Percentiles rank a stretch among this genome's conserved stretches.
These are phyloP conservation scores for Luvunga scandens DNA, from an alignment of 345 rosid species.

Conservation along the genomic window DNA sequence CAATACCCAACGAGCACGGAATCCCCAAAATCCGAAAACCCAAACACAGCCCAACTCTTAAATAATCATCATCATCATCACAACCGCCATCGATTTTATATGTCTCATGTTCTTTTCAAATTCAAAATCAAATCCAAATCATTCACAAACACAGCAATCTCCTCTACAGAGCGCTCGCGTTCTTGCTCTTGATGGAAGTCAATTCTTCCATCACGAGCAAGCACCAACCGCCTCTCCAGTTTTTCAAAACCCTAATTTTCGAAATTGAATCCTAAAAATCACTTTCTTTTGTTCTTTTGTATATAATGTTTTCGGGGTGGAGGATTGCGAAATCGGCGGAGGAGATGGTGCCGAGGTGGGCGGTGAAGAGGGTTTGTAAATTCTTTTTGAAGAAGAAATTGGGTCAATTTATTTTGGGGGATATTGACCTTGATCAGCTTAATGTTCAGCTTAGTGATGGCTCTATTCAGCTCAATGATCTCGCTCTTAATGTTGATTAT, in stretches of 20 bases:
- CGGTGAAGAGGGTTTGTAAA: conserved; percentile 78
- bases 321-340: conserved; percentile 72
- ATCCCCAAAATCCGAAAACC: not conserved
- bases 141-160: not conserved
- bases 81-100: not conserved
- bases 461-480: conserved; percentile 70
- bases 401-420: conserved; percentile 78
- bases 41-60: not conserved
- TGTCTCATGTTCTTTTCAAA: not conserved
- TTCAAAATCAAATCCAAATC: not conserved
- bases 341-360: conserved; percentile 78
- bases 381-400: conserved; percentile 89
- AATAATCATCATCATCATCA: not conserved
- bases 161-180: not conserved
- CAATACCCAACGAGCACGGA: not conserved
- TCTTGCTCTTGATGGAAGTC: conserved; percentile 28
- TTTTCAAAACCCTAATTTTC: conserved; percentile 8
- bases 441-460: conserved; percentile 89
- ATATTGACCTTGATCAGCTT: conserved; percentile 89
- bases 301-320: conserved; percentile 49
- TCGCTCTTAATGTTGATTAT: conserved; percentile 84
- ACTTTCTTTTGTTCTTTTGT: not conserved
- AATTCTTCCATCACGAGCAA: conserved; percentile 21
- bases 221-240: not conserved
- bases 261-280: not conserved